Evolutionary conservation across 169 alveolate species (phyloP), one percentile per base, ranked within the genome.

Genomic region (Cryptosporidium muris): DNA sequence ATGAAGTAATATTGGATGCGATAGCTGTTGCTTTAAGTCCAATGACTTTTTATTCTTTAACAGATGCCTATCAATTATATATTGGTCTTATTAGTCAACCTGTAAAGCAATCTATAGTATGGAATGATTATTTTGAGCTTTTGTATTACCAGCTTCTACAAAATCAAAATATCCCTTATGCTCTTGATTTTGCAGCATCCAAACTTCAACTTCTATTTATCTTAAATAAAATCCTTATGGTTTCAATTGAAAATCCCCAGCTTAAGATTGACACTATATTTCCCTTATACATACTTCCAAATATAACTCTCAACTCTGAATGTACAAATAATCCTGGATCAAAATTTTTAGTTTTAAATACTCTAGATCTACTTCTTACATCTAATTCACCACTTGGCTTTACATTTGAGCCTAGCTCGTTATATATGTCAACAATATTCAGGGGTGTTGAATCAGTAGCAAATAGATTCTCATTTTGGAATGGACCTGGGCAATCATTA

Each of bases 401-500:
- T 34, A 74, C 85, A 12, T 49, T 74, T 6, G 49, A 56, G 25
- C 85, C 85, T 58, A 74, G 85, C 37, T 7, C 63, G 3, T 38
- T 4, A 43, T 16, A 51, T 38, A 74, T 74, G 85, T 63, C 63
- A 16, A 34, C 45, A 4, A 47, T 74, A 11, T 63, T 74, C n/a
- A 74, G 85, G 40, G 85, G 85, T 9, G 60, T 74, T 12, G 85
- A 74, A 49, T 43, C 85, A 25, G 85, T 74, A 16, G 85, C 63
- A 7, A 74, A 74, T 60, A 53, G 85, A 34, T 74, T 58, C 49
- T 74, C 85, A 36, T 74, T 74, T 47, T 74, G 85, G 85, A 34
- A 62, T 34, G 81, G 81, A 2, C 85, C 51, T 38, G 8, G 45
- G 25, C 74, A 74, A 43, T 47, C 54, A 43, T 5, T 74, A n/a